These are phyloP conservation scores for Boechera divaricarpa DNA, from an alignment of 345 rosid species.

Conservation along the genomic window DNA sequence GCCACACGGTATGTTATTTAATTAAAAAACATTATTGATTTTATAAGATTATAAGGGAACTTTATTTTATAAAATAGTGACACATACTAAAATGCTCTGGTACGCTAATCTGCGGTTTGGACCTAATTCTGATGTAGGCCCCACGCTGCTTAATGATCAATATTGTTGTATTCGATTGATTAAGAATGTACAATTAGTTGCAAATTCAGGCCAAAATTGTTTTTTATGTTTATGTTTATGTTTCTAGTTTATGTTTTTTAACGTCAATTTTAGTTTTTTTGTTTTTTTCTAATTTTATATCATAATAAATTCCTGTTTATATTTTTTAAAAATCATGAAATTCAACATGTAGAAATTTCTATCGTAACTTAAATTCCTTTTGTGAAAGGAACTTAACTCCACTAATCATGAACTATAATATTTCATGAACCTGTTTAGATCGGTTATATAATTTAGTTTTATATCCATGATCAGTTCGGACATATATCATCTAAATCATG, in stretches of 20 bases:
- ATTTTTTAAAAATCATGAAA: too few relatives aligned
- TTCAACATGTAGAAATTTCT: not conserved
- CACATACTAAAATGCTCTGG: slow-evolving; percentile 18
- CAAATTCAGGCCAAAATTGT: too few relatives aligned
- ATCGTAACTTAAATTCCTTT: too few relatives aligned
- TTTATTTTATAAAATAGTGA: slow-evolving; percentile 4
- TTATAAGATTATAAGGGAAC: slow-evolving; percentile 9
- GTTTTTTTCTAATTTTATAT: too few relatives aligned
- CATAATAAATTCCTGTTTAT: too few relatives aligned
- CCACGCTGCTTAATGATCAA: slow-evolving; percentile 19
- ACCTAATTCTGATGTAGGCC: slow-evolving; percentile 10
- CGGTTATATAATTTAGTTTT: too few relatives aligned
- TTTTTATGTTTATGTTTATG: too few relatives aligned
- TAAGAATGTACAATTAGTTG: too few relatives aligned
- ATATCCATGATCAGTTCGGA: too few relatives aligned
- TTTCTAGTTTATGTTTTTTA: not conserved
- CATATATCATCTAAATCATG: too few relatives aligned
- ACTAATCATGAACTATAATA: too few relatives aligned
- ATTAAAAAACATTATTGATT: not conserved
- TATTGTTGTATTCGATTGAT: not conserved
- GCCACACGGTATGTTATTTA: slow-evolving; percentile 31
- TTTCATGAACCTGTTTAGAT: too few relatives aligned
- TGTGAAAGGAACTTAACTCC: not conserved
- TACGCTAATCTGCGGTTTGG: slow-evolving; percentile 34
- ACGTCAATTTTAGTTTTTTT: not conserved